Evolutionary conservation across 176 grass and related monocot species (phyloP), one percentile per base, ranked within the genome.

Genomic region (Aegilops bicornis): DNA sequence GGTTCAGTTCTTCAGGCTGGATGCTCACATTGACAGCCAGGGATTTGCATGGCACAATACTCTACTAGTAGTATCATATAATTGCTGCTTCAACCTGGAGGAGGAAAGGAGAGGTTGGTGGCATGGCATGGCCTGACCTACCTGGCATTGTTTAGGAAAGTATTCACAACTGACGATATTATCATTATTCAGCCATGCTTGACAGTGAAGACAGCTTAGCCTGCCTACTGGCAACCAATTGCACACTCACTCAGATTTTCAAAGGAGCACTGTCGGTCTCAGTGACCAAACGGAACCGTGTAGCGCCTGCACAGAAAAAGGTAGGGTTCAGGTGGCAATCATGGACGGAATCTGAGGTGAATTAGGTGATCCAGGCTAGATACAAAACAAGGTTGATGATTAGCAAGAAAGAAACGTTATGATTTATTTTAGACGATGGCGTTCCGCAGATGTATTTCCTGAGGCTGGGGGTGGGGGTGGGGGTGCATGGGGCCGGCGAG

Each of bases 71-170:
- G 10, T 73, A 23, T 31, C 22, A 35, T 71, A 83, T 39, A 61
- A 42, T 84, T 84, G 35, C 37, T 64, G 70, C 33, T 32, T 84
- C 82, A 45, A 76, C 82, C 82, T 82, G 85, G 42, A 69, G 36
- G 27, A 29, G 33, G 52, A 77, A 78, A 83, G 30, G 39, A 33
- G 27, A 45, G 36, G 60, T 48, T 40, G 86, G 20, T 83, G 62
- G 25, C 61, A 67, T 83, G 47, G 19, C 60, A 58, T 73, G 60
- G 56, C 45, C 73, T 56, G 32, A 67, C 71, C 45, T 45, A 59
- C 17, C 72, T 69, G 86, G 31, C 68, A 40, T 39, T 58, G 79
- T 76, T 68, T 56, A 50, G 16, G 10, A 48, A 11, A 69, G 23
- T 22, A 59, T 59, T 76, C 70, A 81, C 68, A 81, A 5, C 73